Evolutionary conservation across 1,139 yeast genomes (phyloP).

Genomic region (Pichia inconspicua): DNA sequence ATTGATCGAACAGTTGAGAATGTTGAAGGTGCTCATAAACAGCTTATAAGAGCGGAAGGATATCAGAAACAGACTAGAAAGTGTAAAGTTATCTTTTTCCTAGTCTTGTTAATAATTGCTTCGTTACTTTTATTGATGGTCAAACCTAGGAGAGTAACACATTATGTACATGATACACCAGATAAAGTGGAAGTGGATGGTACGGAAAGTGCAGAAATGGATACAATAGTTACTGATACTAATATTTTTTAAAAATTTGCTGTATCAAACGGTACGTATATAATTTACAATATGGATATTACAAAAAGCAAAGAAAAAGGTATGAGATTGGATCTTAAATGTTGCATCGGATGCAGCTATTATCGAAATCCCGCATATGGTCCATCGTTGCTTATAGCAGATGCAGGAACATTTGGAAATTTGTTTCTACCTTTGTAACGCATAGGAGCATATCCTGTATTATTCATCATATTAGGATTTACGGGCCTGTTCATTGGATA

Average conservation of each 20-base stretch:
- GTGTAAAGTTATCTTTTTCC: slow-evolving; percentile 74
- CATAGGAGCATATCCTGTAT: slow-evolving; percentile 8
- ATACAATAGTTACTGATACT: neutral
- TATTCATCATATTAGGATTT: neutral
- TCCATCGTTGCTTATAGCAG: slow-evolving; percentile 16
- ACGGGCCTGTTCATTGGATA: neutral
- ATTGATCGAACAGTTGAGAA: slow-evolving; percentile 71
- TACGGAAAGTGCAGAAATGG: neutral
- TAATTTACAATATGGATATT: neutral
- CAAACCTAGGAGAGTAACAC: slow-evolving; percentile 40
- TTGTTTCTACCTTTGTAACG: slow-evolving; percentile 5
- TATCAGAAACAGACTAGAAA: slow-evolving; percentile 88
- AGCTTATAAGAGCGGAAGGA: slow-evolving; percentile 63
- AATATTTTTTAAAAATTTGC: neutral
- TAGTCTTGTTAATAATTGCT: slow-evolving; percentile 64
- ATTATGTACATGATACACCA: slow-evolving; percentile 12
- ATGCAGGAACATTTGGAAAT: slow-evolving; percentile 8
- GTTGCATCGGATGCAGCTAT: neutral
- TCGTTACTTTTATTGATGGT: slow-evolving; percentile 63
- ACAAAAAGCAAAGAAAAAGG: neutral
- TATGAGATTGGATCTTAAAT: neutral
- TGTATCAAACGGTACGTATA: neutral
- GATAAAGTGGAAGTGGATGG: neutral
- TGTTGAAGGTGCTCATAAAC: slow-evolving; percentile 69
- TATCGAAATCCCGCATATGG: slow-evolving; percentile 23